Conservation (phyloP, 768 basidiomycete species). For the Filobasidium floriforme region DNA sequence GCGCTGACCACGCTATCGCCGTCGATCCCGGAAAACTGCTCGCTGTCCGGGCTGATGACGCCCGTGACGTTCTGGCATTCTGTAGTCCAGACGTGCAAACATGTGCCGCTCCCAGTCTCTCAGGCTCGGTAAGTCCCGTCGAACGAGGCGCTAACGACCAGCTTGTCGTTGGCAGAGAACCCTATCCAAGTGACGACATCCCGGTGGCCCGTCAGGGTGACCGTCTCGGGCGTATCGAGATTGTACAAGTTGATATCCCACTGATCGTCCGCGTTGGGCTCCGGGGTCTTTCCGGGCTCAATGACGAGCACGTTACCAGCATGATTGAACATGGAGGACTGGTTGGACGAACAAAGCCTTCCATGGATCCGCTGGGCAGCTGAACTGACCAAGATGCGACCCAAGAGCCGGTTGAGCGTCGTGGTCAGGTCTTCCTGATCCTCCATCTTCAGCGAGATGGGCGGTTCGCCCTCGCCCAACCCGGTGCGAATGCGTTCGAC, state of each 20-base stretch:
- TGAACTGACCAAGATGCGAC: background rate
- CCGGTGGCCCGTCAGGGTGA: constrained; percentile 5
- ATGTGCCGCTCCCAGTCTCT: background rate
- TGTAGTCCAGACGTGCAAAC: constrained; percentile 2
- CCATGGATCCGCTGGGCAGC: constrained; percentile 3
- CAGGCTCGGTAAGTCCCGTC: constrained; percentile 9
- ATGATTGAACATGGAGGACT: constrained; percentile 4
- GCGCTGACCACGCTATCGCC: background rate
- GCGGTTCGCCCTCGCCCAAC: background rate
- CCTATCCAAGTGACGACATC: constrained; percentile 13
- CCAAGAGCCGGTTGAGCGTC: background rate
- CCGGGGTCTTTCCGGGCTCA: background rate
- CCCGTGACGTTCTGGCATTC: constrained; percentile 6
- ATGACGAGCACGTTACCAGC: constrained; percentile 1
- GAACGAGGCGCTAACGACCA: constrained; percentile 10
- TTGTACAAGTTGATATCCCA: constrained; percentile 11
- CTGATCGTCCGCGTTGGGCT: constrained; percentile 4
- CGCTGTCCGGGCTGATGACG: background rate
- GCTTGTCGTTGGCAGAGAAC: constrained; percentile 12
- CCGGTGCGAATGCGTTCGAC: background rate
- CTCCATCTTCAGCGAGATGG: background rate
- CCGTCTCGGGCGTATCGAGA: background rate
- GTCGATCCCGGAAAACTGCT: constrained; percentile 4
- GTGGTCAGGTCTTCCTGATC: background rate
- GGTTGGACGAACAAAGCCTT: background rate